Conservation (phyloP, 179 eudicot species). For the Beta lomatogona region DNA sequence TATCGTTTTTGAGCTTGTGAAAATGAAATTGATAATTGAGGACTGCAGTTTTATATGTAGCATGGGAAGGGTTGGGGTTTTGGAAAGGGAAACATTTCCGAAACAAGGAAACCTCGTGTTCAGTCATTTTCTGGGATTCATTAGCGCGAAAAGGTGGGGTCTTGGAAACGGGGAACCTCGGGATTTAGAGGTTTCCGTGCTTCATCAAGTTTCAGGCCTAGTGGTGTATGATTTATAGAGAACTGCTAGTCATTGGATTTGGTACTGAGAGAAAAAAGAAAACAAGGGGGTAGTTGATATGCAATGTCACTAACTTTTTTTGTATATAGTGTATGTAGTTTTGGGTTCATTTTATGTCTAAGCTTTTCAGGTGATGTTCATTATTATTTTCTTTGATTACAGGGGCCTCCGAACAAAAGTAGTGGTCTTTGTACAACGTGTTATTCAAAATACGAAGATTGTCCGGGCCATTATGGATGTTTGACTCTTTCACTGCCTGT, state of each 20-base stretch:
- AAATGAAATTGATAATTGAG: neutral
- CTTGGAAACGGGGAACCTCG: no score
- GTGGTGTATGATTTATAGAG: neutral
- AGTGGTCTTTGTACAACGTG: constrained; percentile 72
- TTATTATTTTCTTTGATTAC: constrained; percentile 23
- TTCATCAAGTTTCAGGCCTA: no score
- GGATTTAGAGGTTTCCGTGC: no score
- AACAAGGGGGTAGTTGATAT: neutral
- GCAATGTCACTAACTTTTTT: neutral
- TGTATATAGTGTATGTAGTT: neutral
- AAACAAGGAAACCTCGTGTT: no score
- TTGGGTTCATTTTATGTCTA: neutral
- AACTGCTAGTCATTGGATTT: neutral
- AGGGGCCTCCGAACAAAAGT: constrained; percentile 89
- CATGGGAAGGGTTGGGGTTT: no score
- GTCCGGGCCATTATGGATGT: constrained; percentile 95
- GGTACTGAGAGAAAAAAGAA: neutral
- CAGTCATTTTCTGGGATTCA: no score
- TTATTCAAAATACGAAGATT: constrained; percentile 53
- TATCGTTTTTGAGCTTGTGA: no score
- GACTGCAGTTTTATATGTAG: no score
- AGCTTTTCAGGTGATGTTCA: neutral
- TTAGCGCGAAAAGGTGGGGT: no score
- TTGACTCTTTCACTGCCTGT: constrained; percentile 83
- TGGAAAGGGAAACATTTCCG: no score